Conservation (phyloP, 2,329 filamentous ascomycete species). For the Botryotinia narcissicola region DNA sequence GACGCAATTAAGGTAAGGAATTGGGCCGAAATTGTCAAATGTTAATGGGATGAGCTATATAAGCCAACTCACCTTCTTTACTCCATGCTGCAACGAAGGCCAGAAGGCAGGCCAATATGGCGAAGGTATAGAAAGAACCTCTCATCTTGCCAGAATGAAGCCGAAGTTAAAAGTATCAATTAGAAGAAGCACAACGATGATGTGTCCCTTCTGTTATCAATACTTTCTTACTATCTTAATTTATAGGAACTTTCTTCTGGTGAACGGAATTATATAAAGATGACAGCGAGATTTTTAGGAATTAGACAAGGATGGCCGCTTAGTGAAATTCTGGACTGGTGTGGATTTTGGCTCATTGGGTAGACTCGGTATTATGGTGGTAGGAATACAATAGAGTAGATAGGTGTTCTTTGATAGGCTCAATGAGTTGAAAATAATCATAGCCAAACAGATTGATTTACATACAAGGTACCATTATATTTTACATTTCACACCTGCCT, state of each 20-base stretch:
- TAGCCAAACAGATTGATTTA: not conserved
- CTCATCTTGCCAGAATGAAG: constrained; percentile 36
- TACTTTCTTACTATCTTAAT: not conserved
- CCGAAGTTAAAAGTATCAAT: constrained; percentile 28
- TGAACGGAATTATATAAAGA: not conserved
- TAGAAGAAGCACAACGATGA: constrained; percentile 10
- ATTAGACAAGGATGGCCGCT: not conserved
- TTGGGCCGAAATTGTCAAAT: constrained; percentile 17
- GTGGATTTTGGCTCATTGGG: not conserved
- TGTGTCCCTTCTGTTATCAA: not conserved
- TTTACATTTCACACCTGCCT: too few species aligned
- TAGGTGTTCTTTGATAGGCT: not conserved
- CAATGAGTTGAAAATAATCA: not conserved
- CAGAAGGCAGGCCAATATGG: constrained; percentile 35
- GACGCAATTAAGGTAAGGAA: not conserved
- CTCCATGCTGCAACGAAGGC: constrained; percentile 39
- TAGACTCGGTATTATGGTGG: too few species aligned
- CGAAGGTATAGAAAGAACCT: constrained; percentile 34
- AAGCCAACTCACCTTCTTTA: constrained; percentile 39
- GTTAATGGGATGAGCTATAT: constrained; percentile 2
- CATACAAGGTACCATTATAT: not conserved
- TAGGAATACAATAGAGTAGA: too few species aligned
- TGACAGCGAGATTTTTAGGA: constrained; percentile 11
- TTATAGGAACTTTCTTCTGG: not conserved
- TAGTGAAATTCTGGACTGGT: not conserved